phyloP scores from a whole-genome alignment of 2,329 filamentous ascomycete species.

The Drechslerella dactyloides region DNA sequence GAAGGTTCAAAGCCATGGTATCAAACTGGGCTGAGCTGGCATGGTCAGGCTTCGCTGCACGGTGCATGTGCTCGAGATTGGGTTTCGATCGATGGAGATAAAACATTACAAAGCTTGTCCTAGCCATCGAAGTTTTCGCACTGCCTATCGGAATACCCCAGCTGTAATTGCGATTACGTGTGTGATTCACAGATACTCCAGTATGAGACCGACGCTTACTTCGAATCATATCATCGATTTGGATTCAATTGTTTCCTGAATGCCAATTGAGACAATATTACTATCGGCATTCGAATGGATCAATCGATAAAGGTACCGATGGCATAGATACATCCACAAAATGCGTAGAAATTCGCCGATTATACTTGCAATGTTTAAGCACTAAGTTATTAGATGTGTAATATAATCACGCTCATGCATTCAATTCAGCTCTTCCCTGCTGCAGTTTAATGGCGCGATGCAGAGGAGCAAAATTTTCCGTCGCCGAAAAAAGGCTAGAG shows the following conservation, averaged over 20 bases:
- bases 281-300: too few relatives aligned
- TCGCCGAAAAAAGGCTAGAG: not conserved
- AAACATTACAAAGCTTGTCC: too few relatives aligned
- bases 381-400: not conserved
- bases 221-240: too few relatives aligned
- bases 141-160: too few relatives aligned
- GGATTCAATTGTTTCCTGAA: too few relatives aligned
- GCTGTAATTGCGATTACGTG: not conserved
- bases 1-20: not conserved
- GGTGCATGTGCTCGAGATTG: not conserved
- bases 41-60: not conserved
- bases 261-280: too few relatives aligned
- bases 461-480: not conserved
- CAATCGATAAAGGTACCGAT: too few relatives aligned
- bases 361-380: not conserved
- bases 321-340: not conserved
- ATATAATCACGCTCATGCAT: too few relatives aligned
- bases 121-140: conserved; percentile 1
- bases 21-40: not conserved
- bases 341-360: not conserved
- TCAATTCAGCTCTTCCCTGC: not conserved
- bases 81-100: not conserved
- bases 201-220: too few relatives aligned
- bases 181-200: too few relatives aligned
- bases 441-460: not conserved